Percentiles rank a stretch among this genome's conserved stretches.
phyloP scores from a whole-genome alignment of 306 rosid species.

The Ceratonia siliqua region DNA sequence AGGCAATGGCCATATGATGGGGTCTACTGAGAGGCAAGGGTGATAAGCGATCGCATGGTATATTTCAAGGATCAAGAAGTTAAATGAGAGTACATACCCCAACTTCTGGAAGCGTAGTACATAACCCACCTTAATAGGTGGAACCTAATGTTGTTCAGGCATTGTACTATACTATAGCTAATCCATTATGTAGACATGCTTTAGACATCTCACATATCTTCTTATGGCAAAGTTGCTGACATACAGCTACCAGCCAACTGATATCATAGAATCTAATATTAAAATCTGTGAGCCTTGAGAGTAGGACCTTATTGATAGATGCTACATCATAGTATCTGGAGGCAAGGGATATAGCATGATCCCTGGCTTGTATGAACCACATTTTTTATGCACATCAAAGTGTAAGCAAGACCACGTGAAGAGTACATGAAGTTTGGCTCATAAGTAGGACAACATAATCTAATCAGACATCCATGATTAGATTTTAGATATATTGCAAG shows the following conservation, averaged over 20 bases:
- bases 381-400: not conserved
- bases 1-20: not conserved
- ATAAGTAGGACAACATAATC: not conserved
- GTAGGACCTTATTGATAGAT: not conserved
- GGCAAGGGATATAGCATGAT: not conserved
- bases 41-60: slow-evolving; percentile 25
- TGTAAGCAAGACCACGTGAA: not conserved
- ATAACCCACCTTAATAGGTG: not conserved
- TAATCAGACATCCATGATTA: not conserved
- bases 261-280: not conserved
- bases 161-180: not conserved
- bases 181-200: slow-evolving; percentile 11
- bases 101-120: not conserved
- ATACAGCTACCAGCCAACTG: not conserved
- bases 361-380: not conserved
- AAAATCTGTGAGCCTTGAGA: not conserved
- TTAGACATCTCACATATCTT: slow-evolving; percentile 24
- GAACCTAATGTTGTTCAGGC: slow-evolving; percentile 4
- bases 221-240: slow-evolving; percentile 5
- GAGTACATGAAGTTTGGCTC: not conserved
- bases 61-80: slow-evolving; percentile 19
- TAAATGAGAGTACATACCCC: not conserved
- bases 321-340: not conserved
- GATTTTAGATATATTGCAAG: not conserved
- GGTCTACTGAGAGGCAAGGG: not conserved